Base-by-base conservation (phyloP, 1,284 basidiomycete genomes). In the Fistulinella cinereoalba region DNA sequence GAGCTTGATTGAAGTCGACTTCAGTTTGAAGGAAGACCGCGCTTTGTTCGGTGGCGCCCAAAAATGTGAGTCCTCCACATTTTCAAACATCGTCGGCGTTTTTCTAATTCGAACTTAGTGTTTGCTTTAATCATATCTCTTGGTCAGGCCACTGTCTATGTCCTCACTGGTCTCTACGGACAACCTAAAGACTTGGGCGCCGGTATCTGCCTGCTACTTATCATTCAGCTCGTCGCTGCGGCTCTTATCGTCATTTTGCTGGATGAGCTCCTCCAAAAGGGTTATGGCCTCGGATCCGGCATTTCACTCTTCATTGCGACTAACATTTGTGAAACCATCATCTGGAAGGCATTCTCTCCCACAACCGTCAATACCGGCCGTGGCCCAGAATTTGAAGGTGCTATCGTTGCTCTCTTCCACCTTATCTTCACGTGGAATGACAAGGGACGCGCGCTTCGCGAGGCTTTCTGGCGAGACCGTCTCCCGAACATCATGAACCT, bases 251-350 rank as follows among this genome's bases (percentile, higher is more conserved):
- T 98, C 69, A 95, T 97, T 61, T 85, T 99, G 53, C 89, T 99
- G 59, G 96, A 98, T 66, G 96, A 99, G 72, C 90, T 99, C 49
- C 88, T 99, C 51, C 95, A 97, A 65, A 99, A 98, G 71, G 96
- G 96, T 46, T 98, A 99, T 71, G 96, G 96, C 68, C 90, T 99
- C 50, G 96, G 96, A 47, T 97, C 93, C 2, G 96, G 96, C 62
- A 97, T 99, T 71, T 97, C 95, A 49, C 87, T 98, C 53, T 99
- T 98, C 80, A 97, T 98, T 60, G 96, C 96, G 5, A 98, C 96
- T 73, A 99, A 98, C 80, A 97, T 98, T 59, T 99, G 97, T 73
- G 96, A 99, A 72, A 92, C 89, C 51, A 99, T 99, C 73, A 84
- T 98, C 62, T 99, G 96, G 96, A 99, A 99, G 70, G 96, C 95